Conservation (phyloP, 78 protist genomes). For the Anaeramoeba flamelloides region DNA sequence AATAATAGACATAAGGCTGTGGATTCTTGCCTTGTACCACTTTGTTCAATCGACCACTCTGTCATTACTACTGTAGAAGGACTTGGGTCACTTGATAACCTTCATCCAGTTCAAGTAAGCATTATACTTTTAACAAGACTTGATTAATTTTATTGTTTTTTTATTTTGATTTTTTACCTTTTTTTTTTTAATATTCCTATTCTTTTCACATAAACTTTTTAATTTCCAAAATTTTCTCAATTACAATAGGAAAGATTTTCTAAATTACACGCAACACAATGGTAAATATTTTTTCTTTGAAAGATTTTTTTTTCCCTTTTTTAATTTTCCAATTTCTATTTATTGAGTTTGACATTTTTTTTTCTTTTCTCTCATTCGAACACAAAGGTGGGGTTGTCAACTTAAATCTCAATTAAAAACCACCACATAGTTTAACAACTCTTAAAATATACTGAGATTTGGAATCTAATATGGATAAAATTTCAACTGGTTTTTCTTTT, state of each 20-base stretch:
- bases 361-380: too few relatives aligned
- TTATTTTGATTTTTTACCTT: too few relatives aligned
- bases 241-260: background rate
- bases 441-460: too few relatives aligned
- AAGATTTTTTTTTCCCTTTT: background rate
- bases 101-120: background rate
- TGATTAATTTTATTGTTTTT: background rate
- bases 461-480: too few relatives aligned
- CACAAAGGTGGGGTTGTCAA: too few relatives aligned
- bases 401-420: too few relatives aligned
- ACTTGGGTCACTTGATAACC: background rate
- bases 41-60: too few relatives aligned
- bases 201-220: too few relatives aligned
- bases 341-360: background rate
- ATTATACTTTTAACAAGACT: background rate
- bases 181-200: too few relatives aligned
- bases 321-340: background rate
- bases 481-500: too few relatives aligned
- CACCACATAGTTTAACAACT: too few relatives aligned
- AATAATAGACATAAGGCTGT: background rate
- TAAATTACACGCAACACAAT: background rate
- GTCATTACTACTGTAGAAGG: constrained; percentile 1
- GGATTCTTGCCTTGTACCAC: background rate
- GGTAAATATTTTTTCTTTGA: background rate
- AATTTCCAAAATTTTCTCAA: background rate